Evolutionary conservation across 1,284 basidiomycete genomes (phyloP).

Genomic region (Ganoderma sinense): DNA sequence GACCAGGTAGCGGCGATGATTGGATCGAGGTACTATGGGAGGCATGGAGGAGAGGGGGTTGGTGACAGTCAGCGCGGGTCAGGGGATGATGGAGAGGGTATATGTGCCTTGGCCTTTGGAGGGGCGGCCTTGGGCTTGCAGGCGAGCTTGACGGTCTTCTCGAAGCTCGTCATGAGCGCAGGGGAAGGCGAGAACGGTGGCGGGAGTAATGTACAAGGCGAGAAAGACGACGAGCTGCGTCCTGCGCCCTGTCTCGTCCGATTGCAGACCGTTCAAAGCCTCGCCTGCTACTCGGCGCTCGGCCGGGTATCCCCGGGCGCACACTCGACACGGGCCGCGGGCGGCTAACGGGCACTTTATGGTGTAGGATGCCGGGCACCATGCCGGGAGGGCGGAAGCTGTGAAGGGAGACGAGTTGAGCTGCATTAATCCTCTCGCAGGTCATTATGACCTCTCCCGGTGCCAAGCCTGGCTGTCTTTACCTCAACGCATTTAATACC

Average conservation of each 20-base stretch:
- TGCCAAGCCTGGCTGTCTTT: not conserved
- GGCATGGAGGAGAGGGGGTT: conserved; percentile 14
- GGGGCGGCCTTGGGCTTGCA: conserved; percentile 95
- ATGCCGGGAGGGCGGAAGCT: not conserved
- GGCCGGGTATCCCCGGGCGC: conserved; percentile 4
- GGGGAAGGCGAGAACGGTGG: conserved; percentile 16
- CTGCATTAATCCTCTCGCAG: not conserved
- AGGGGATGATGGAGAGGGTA: conserved; percentile 6
- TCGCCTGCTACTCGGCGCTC: conserved; percentile 1
- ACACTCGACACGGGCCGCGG: not conserved
- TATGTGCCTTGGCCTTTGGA: conserved; percentile 87
- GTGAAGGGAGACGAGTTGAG: not conserved
- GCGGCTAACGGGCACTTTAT: not conserved
- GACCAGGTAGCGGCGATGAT: conserved; percentile 96
- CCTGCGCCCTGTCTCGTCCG: conserved; percentile 3
- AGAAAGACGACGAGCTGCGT: conserved; percentile 19
- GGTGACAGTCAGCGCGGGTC: conserved; percentile 10
- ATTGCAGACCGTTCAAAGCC: not conserved
- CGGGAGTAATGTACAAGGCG: conserved; percentile 26
- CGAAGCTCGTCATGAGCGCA: conserved; percentile 73
- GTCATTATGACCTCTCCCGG: not conserved
- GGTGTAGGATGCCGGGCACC: not conserved
- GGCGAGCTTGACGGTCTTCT: conserved; percentile 90
- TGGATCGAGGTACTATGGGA: conserved; percentile 79
- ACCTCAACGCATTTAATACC: not conserved